Base-by-base conservation (phyloP, 1,284 basidiomycete species). In the Phaffia rhodozyma region DNA sequence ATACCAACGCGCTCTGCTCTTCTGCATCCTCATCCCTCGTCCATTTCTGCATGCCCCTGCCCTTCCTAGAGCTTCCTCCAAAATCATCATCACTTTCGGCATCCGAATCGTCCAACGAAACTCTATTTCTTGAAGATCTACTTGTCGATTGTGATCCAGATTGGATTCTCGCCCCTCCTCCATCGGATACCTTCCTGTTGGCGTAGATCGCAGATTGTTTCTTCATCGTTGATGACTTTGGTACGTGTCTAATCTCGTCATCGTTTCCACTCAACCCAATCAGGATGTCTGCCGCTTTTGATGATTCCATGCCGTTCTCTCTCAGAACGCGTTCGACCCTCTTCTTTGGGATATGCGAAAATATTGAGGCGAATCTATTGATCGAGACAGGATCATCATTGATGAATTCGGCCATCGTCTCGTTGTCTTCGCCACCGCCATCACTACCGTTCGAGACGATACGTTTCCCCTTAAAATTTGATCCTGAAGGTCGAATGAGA, bases 61-160 rank as follows among this genome's bases (percentile, higher is more conserved):
- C 68, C 66, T 47, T 72, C 70, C 51, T 72, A 20, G 34, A 23
- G 25, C 50, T 73, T 16, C 69, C 72, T 32, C 72, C 73, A 25
- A 70, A 70, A 49, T 61, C 69, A n/a, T 74, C 75, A 52, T 66
- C 66, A 20, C 69, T 70, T 29, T 69, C 70, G 5, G 83, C 84
- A 59, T 88, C 87, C 0, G 86, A 87, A 63, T 84, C 81, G 32
- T 69, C 64, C 66, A 57, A 68, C 66, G 55, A 32, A 62, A 38
- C 55, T 47, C 49, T 32, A 38, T 62, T 56, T 49, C 60, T 58
- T 51, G 43, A 49, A 32, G 50, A 38, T 50, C 55, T 43, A 25
- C 27, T 30, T 53, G 32, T 20, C 51, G 30, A 29, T 9, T 50
- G 20, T 29, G 25, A 43, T 23, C 29, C 11, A 55, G 29, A 3